Conservation (phyloP, 2,329 filamentous ascomycete genomes). For the Macrophomina pseudophaseolina region DNA sequence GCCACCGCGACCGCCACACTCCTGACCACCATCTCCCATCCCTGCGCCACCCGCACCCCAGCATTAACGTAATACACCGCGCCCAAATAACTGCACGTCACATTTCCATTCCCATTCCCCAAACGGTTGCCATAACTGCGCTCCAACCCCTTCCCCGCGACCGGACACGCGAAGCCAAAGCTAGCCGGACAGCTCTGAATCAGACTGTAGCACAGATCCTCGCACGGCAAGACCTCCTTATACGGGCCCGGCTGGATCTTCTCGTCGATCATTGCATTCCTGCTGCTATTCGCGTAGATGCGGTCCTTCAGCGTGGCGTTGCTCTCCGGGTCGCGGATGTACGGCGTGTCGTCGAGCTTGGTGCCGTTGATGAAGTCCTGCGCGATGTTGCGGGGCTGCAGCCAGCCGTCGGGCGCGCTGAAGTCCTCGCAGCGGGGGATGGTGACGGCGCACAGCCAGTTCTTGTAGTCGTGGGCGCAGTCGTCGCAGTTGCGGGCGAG, state of each 20-base stretch:
- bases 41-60: not conserved
- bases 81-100: constrained; percentile 49
- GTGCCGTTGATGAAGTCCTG: constrained; percentile 73
- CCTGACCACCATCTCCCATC: not conserved
- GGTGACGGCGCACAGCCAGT: constrained; percentile 91
- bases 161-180: constrained; percentile 78
- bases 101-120: constrained; percentile 36
- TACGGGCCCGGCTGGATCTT: constrained; percentile 83
- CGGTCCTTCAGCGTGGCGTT: constrained; percentile 36
- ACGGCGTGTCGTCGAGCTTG: constrained; percentile 46
- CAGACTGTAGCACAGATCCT: constrained; percentile 84
- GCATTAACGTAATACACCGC: constrained; percentile 46
- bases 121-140: constrained; percentile 54
- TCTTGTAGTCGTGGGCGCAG: constrained; percentile 82
- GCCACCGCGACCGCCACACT: not conserved
- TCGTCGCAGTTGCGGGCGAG: constrained; percentile 76
- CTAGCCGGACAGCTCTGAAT: constrained; percentile 82
- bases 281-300: constrained; percentile 60
- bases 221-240: constrained; percentile 88
- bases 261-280: constrained; percentile 75
- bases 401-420: constrained; percentile 54
- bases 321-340: constrained; percentile 28
- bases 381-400: constrained; percentile 74
- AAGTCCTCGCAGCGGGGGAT: constrained; percentile 94
- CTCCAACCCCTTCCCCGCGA: constrained; percentile 51